A percentile compares a stretch with the other conserved stretches of the same genome.
These are phyloP conservation scores for Spiromastix sp. DNA, from an alignment of 2,329 filamentous ascomycete species.

Conservation along the genomic window DNA sequence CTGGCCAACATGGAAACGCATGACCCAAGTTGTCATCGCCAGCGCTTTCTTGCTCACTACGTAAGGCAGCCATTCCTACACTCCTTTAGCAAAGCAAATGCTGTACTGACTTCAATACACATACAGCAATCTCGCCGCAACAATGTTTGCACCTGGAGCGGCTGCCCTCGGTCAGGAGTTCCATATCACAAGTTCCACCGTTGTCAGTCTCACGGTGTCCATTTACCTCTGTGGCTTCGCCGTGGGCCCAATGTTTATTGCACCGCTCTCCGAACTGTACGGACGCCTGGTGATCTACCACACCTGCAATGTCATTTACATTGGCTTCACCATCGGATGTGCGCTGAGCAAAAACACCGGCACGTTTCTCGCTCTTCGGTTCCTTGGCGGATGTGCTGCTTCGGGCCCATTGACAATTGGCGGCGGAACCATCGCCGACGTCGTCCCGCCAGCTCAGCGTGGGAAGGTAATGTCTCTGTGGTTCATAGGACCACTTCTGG, in stretches of 20 bases:
- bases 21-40: not conserved
- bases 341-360: slow-evolving; percentile 47
- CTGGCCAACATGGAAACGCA: slow-evolving; percentile 7
- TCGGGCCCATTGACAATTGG: slow-evolving; percentile 30
- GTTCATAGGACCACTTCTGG: slow-evolving; percentile 29
- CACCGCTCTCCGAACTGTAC: slow-evolving; percentile 53
- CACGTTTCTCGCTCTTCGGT: slow-evolving; percentile 51
- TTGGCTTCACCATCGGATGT: slow-evolving; percentile 52
- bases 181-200: not conserved
- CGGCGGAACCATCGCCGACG: slow-evolving; percentile 36
- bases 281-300: slow-evolving; percentile 51
- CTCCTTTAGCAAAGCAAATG: too few species aligned
- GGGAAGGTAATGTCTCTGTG: slow-evolving; percentile 35
- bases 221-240: slow-evolving; percentile 42
- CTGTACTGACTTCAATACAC: too few species aligned
- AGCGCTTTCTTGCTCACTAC: not conserved
- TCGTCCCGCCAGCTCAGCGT: slow-evolving; percentile 32
- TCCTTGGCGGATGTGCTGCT: slow-evolving; percentile 45
- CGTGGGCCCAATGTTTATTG: slow-evolving; percentile 52
- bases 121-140: too few species aligned
- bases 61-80: not conserved
- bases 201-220: slow-evolving; percentile 13
- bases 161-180: not conserved
- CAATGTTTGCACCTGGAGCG: slow-evolving; percentile 1
- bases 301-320: slow-evolving; percentile 48